These are phyloP conservation scores for Podaxis sp. DNA, from an alignment of 768 basidiomycete species.

Conservation along the genomic window DNA sequence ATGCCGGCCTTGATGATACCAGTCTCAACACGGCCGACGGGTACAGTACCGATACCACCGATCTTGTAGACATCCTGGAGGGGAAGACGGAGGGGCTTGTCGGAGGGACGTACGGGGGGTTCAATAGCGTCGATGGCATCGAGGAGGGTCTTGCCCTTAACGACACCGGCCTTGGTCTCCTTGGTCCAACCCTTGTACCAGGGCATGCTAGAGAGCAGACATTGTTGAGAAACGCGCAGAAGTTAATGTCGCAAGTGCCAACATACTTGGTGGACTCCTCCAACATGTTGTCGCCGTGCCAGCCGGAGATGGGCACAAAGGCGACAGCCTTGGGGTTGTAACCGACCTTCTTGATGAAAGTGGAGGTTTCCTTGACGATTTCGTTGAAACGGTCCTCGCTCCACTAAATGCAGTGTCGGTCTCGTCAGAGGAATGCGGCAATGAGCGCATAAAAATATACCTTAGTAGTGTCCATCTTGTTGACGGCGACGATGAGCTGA, in stretches of 20 bases:
- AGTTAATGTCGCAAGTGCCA: neutral
- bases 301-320: constrained; percentile 99
- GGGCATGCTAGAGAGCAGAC: constrained; percentile 66
- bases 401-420: constrained; percentile 60
- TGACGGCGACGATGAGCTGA: constrained; percentile 99
- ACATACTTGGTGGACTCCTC: constrained; percentile 93
- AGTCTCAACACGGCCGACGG: constrained; percentile 99
- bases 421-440: neutral
- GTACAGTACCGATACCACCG: constrained; percentile 99
- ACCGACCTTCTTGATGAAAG: constrained; percentile 99
- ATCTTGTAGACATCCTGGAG: constrained; percentile 99
- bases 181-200: constrained; percentile 99
- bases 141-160: constrained; percentile 99
- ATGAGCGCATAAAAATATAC: constrained; percentile 34
- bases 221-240: constrained; percentile 17
- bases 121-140: constrained; percentile 99
- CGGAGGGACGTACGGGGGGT: constrained; percentile 92
- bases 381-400: constrained; percentile 99
- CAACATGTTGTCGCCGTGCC: constrained; percentile 99
- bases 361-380: constrained; percentile 97
- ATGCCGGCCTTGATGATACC: constrained; percentile 99
- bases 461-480: constrained; percentile 99
- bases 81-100: constrained; percentile 99
- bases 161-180: constrained; percentile 89
- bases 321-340: constrained; percentile 99